phyloP scores from a whole-genome alignment of 495 filamentous ascomycete genomes.

The Jackrogersella minutella region DNA sequence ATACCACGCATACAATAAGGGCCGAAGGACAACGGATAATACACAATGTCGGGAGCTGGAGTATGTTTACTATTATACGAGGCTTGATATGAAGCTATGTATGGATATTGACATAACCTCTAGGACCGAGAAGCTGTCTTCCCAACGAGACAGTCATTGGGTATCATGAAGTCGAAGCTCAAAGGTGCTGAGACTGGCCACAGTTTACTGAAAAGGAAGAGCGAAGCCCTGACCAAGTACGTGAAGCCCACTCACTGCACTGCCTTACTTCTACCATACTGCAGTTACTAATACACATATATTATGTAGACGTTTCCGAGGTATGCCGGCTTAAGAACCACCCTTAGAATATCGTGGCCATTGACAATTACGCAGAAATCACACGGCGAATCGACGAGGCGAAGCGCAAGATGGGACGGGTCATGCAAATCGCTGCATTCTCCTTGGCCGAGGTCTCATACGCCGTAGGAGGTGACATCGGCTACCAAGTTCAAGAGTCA shows the following conservation, averaged over 20 bases:
- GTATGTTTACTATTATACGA: constrained; percentile 50
- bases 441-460: constrained; percentile 98
- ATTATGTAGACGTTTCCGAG: constrained; percentile 78
- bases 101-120: constrained; percentile 12
- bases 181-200: constrained; percentile 95
- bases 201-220: constrained; percentile 88
- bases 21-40: neutral
- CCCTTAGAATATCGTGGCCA: constrained; percentile 6
- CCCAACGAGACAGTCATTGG: constrained; percentile 95
- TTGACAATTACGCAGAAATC: constrained; percentile 69
- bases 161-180: constrained; percentile 97
- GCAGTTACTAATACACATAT: constrained; percentile 25
- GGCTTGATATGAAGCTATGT: constrained; percentile 4
- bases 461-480: constrained; percentile 93
- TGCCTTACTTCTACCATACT: neutral
- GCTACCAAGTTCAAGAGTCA: constrained; percentile 96
- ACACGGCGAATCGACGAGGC: constrained; percentile 97
- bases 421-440: constrained; percentile 99
- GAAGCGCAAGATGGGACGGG: constrained; percentile 98
- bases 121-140: constrained; percentile 95
- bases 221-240: constrained; percentile 90
- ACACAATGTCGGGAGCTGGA: constrained; percentile 67
- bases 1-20: neutral
- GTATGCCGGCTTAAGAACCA: constrained; percentile 52
- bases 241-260: constrained; percentile 20